A percentile compares a stretch with the other conserved stretches of the same genome.
Evolutionary conservation across 2,329 filamentous ascomycete genomes (phyloP).

Genomic region (Colletotrichum tropicale): DNA sequence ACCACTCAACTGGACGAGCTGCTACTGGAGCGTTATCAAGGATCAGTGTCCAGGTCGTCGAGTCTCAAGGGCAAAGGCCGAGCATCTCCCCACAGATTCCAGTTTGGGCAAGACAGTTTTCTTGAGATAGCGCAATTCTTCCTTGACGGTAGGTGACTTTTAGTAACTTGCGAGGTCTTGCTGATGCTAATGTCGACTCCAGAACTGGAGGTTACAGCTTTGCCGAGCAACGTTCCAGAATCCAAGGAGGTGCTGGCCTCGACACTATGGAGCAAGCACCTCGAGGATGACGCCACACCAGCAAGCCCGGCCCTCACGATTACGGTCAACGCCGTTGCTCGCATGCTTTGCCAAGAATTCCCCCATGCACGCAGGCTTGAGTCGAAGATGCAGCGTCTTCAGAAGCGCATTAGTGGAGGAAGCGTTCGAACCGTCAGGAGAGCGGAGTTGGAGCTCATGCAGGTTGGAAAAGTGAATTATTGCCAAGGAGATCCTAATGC

Average conservation of each 20-base stretch:
- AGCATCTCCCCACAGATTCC: slow-evolving; percentile 20
- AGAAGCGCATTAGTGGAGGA: slow-evolving; percentile 38
- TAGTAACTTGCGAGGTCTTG: background rate
- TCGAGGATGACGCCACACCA: slow-evolving; percentile 28
- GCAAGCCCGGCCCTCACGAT: slow-evolving; percentile 36
- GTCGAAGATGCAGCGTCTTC: slow-evolving; percentile 37
- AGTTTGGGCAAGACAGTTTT: slow-evolving; percentile 39
- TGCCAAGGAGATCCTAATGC: background rate
- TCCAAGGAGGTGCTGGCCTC: slow-evolving; percentile 42
- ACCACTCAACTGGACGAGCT: slow-evolving; percentile 31
- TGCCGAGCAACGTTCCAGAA: slow-evolving; percentile 33
- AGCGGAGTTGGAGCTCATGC: slow-evolving; percentile 56
- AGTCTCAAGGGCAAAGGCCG: slow-evolving; percentile 48
- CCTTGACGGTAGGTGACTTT: slow-evolving; percentile 49
- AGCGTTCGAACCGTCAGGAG: slow-evolving; percentile 46
- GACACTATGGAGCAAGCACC: slow-evolving; percentile 45
- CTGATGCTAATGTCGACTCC: background rate
- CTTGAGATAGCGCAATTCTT: slow-evolving; percentile 49
- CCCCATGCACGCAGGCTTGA: slow-evolving; percentile 32
- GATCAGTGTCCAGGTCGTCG: slow-evolving; percentile 22
- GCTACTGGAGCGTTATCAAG: slow-evolving; percentile 24
- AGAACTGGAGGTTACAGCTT: slow-evolving; percentile 53
- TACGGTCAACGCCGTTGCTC: slow-evolving; percentile 40
- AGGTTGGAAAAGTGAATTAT: slow-evolving; percentile 50
- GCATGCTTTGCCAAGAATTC: slow-evolving; percentile 39